Evolutionary conservation across 768 basidiomycete genomes (phyloP).

Genomic region (Termitomyces sp.): DNA sequence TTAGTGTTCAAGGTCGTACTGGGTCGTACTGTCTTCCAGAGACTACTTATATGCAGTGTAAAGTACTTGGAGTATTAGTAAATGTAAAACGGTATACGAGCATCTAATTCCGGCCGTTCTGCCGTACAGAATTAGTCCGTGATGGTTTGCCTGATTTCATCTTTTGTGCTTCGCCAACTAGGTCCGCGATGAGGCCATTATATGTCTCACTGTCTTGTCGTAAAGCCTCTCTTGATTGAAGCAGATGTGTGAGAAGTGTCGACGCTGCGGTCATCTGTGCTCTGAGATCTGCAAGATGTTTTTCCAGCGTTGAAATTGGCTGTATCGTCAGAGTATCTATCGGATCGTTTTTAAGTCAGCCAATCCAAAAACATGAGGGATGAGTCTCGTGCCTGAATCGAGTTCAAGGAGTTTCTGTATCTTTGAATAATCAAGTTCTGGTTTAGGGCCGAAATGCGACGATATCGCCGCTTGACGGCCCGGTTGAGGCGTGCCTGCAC

Average conservation of each 20-base stretch:
- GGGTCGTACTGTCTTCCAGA: no score
- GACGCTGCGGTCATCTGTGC: constrained; percentile 74
- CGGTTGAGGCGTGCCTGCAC: constrained; percentile 48
- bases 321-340: constrained; percentile 71
- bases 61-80: not conserved
- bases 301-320: constrained; percentile 63
- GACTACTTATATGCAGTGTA: not conserved
- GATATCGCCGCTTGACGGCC: constrained; percentile 28
- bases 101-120: constrained; percentile 39
- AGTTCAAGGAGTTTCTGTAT: constrained; percentile 65
- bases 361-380: not conserved
- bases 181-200: constrained; percentile 85
- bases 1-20: no score
- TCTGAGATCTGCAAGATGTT: constrained; percentile 63
- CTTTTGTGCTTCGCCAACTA: constrained; percentile 91
- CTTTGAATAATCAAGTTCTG: constrained; percentile 63
- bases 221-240: constrained; percentile 77
- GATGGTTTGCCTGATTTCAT: constrained; percentile 63
- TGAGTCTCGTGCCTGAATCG: constrained; percentile 53
- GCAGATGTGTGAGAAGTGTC: constrained; percentile 69
- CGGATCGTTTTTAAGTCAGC: not conserved
- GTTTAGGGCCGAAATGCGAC: constrained; percentile 68
- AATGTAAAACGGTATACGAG: not conserved
- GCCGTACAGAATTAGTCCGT: constrained; percentile 33
- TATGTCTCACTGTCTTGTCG: constrained; percentile 89